phyloP scores from a whole-genome alignment of 768 basidiomycete species.

The Tulasnella sp. region DNA sequence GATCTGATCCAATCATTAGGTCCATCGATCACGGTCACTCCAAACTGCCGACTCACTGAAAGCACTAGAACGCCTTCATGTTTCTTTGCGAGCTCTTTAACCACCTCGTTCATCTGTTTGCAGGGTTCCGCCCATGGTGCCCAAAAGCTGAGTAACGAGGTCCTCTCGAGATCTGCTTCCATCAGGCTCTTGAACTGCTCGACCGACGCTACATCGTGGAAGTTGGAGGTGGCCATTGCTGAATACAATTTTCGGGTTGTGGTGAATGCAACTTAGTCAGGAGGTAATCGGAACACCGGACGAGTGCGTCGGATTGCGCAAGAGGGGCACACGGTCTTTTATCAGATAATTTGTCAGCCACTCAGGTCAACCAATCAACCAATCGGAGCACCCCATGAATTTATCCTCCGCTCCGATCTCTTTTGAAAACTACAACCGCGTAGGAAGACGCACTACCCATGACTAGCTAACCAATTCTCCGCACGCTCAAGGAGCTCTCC shows the following conservation, averaged over 20 bases:
- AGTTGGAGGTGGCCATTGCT: conserved; percentile 15
- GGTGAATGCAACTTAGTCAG: not conserved
- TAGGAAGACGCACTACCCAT: conserved; percentile 28
- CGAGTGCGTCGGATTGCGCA: conserved; percentile 11
- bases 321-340: not conserved
- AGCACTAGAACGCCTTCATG: conserved; percentile 67
- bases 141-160: conserved; percentile 93
- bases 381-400: not conserved
- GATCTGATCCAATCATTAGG: conserved; percentile 48
- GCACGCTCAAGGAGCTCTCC: conserved; percentile 65
- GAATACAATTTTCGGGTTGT: conserved; percentile 4
- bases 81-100: conserved; percentile 67
- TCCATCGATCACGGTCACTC: not conserved
- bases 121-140: conserved; percentile 89
- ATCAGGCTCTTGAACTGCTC: conserved; percentile 71
- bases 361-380: not conserved
- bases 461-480: conserved; percentile 53
- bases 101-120: conserved; percentile 78
- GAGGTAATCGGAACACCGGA: conserved; percentile 1
- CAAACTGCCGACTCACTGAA: conserved; percentile 47
- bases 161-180: conserved; percentile 66
- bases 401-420: not conserved
- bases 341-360: conserved; percentile 9
- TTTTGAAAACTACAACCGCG: not conserved
- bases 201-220: conserved; percentile 50